These are phyloP conservation scores for Penicillium argentinense DNA, from an alignment of 495 filamentous ascomycete species.

Conservation along the genomic window DNA sequence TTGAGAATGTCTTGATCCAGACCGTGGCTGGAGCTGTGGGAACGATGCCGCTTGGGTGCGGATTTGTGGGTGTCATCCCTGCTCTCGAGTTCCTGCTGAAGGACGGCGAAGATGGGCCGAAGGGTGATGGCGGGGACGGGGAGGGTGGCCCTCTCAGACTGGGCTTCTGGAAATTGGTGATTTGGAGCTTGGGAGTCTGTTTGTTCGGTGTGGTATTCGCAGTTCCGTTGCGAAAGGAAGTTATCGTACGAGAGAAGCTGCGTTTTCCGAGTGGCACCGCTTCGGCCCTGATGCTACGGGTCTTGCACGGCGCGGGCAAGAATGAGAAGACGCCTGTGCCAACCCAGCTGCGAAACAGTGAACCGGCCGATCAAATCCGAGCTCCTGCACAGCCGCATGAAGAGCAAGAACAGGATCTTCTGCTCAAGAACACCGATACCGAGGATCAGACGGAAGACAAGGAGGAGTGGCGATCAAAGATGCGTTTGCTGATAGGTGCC, in stretches of 20 bases:
- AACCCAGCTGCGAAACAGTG: conserved; percentile 11
- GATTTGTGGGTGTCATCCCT: conserved; percentile 91
- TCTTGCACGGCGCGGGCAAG: conserved; percentile 67
- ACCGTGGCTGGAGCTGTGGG: conserved; percentile 94
- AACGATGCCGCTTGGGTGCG: conserved; percentile 95
- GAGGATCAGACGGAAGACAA: conserved; percentile 33
- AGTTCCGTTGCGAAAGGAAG: conserved; percentile 81
- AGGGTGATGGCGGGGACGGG: conserved; percentile 53
- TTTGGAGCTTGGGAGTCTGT: conserved; percentile 89
- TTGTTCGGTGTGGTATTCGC: conserved; percentile 97
- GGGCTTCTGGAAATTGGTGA: conserved; percentile 69
- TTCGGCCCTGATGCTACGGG: conserved; percentile 87
- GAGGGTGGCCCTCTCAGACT: conserved; percentile 71
- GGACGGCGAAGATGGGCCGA: conserved; percentile 60
- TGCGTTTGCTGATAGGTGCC: conserved; percentile 57
- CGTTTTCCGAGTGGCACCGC: conserved; percentile 95
- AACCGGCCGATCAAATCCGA: conserved; percentile 16
- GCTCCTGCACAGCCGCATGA: conserved; percentile 6
- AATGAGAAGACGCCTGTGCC: conserved; percentile 22
- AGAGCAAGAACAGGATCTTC: conserved; percentile 16
- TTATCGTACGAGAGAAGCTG: conserved; percentile 87
- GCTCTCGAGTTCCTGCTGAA: conserved; percentile 84
- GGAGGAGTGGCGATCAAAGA: conserved; percentile 62
- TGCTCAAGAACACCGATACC: conserved; percentile 24
- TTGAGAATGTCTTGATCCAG: conserved; percentile 97